phyloP scores from a whole-genome alignment of 2,329 filamentous ascomycete species.

The Ophiostoma populinum region DNA sequence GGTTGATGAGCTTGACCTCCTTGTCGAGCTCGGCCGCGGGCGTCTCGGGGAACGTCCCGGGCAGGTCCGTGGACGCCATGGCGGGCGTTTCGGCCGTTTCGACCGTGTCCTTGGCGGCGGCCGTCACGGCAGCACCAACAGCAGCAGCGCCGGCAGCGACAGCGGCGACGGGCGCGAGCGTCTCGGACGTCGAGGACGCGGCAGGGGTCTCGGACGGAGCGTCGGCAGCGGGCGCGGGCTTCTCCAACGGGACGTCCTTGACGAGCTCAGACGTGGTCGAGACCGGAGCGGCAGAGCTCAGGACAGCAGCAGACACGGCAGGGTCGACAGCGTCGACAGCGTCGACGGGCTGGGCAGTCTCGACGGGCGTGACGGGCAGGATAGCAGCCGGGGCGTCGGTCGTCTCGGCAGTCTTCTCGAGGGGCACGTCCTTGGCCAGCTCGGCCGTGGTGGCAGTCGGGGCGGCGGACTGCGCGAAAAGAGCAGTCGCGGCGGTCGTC shows the following conservation, averaged over 20 bases:
- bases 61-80: conserved; percentile 12
- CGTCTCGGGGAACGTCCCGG: conserved; percentile 26
- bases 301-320: conserved; percentile 25
- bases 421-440: conserved; percentile 34
- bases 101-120: conserved; percentile 4
- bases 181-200: neutral
- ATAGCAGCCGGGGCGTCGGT: neutral
- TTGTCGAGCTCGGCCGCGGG: conserved; percentile 36
- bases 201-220: neutral
- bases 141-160: conserved; percentile 1
- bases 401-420: conserved; percentile 25
- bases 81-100: conserved; percentile 4
- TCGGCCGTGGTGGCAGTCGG: conserved; percentile 46
- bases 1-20: conserved; percentile 36
- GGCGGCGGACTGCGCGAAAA: conserved; percentile 49
- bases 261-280: conserved; percentile 1
- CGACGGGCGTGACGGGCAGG: neutral
- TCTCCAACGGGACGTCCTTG: conserved; percentile 44
- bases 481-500: conserved; percentile 31
- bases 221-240: conserved; percentile 1
- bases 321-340: conserved; percentile 16
- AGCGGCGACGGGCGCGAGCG: neutral
- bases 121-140: conserved; percentile 5
- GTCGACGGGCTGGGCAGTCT: neutral
- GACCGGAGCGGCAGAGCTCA: conserved; percentile 4